These are phyloP conservation scores for Botryotinia narcissicola DNA, from an alignment of 2,329 filamentous ascomycete species.

Conservation along the genomic window DNA sequence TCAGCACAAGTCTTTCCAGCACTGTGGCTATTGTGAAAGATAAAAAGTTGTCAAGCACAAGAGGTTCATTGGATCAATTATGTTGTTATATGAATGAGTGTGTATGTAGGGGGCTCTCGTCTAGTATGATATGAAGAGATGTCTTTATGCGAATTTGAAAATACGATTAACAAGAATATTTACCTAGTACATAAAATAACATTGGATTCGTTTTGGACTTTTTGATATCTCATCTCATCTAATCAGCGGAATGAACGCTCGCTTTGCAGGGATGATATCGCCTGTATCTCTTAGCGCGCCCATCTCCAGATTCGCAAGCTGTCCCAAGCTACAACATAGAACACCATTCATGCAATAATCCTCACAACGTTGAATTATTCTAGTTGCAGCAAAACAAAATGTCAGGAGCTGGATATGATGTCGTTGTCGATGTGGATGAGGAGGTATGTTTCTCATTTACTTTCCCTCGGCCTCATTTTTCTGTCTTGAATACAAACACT, in stretches of 20 bases:
- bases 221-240: not conserved
- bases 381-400: conserved; percentile 25
- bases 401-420: conserved; percentile 77
- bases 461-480: not conserved
- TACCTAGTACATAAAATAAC: not conserved
- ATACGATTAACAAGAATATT: not conserved
- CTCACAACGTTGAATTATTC: not conserved
- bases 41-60: too few relatives aligned
- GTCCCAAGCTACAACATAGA: conserved; percentile 24
- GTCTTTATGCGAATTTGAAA: not conserved
- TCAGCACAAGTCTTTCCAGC: not conserved
- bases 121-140: not conserved
- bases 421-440: conserved; percentile 95
- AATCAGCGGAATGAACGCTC: not conserved
- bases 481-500: conserved; percentile 12
- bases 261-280: conserved; percentile 7
- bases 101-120: too few relatives aligned
- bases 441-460: conserved; percentile 58
- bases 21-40: not conserved
- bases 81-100: not conserved
- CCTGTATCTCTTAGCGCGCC: conserved; percentile 19
- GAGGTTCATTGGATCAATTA: not conserved
- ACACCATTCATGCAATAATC: not conserved
- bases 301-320: conserved; percentile 29
- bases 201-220: not conserved